Conservation (phyloP, 805 yeast genomes). For the Hermanozyma aechmeae region DNA sequence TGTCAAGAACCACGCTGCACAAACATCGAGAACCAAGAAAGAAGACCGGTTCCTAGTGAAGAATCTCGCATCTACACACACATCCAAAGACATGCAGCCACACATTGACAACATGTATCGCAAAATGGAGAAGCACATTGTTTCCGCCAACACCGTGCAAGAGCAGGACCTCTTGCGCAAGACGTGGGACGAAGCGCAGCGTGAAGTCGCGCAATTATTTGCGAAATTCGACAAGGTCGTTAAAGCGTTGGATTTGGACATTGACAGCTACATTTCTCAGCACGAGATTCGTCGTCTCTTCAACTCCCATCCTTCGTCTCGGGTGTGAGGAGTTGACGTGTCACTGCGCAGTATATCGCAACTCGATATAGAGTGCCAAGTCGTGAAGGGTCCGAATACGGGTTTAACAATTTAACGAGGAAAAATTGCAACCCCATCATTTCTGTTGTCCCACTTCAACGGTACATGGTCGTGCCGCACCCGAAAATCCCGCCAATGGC, state of each 20-base stretch:
- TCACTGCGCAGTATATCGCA: no score
- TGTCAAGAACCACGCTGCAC: slow-evolving; percentile 52
- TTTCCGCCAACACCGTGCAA: slow-evolving; percentile 27
- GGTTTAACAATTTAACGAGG: no score
- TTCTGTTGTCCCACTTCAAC: no score
- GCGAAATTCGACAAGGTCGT: slow-evolving; percentile 46
- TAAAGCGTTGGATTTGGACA: slow-evolving; percentile 42
- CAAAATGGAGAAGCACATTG: slow-evolving; percentile 49
- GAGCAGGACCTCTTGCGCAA: slow-evolving; percentile 49
- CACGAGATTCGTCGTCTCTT: slow-evolving; percentile 52
- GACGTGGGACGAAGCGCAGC: slow-evolving; percentile 65
- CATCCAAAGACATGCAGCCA: slow-evolving; percentile 46
- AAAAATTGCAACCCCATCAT: no score
- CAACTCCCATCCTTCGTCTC: slow-evolving; percentile 14
- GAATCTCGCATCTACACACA: slow-evolving; percentile 46
- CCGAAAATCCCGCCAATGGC: slow-evolving; percentile 8
- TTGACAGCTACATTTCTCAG: slow-evolving; percentile 40
- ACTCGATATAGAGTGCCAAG: no score
- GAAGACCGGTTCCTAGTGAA: slow-evolving; percentile 52
- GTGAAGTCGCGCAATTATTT: slow-evolving; percentile 48
- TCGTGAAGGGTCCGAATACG: no score
- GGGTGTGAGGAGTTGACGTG: no score
- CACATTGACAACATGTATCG: slow-evolving; percentile 47
- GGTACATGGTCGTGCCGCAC: slow-evolving; percentile 4
- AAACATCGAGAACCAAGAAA: slow-evolving; percentile 52